phyloP scores from a whole-genome alignment of 345 rosid species.

The Ceriops zippeliana region DNA sequence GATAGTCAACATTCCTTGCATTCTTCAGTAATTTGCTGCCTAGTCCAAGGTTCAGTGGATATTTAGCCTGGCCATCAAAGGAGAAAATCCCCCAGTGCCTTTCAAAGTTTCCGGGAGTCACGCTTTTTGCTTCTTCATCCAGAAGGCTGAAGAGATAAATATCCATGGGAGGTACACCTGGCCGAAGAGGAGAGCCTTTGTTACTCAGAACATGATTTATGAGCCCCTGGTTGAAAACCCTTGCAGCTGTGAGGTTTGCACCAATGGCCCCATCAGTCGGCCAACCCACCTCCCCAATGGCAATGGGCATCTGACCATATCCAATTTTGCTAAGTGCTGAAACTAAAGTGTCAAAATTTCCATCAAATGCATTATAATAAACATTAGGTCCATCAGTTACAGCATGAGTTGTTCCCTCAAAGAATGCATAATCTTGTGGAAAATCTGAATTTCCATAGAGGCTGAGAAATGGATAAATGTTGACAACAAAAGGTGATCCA shows the following conservation, averaged over 20 bases:
- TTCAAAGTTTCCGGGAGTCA: constrained; percentile 83
- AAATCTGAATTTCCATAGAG: constrained; percentile 83
- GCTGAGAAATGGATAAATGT: constrained; percentile 95
- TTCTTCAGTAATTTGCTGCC: constrained; percentile 69
- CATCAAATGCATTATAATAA: constrained; percentile 88
- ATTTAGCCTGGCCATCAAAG: constrained; percentile 95
- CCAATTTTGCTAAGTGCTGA: constrained; percentile 82
- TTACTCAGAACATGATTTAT: constrained; percentile 59
- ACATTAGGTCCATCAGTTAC: constrained; percentile 73
- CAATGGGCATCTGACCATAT: constrained; percentile 83
- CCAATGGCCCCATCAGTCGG: constrained; percentile 80
- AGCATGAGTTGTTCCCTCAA: constrained; percentile 77
- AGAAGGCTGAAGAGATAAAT: constrained; percentile 82
- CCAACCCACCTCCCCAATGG: constrained; percentile 96
- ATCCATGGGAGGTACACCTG: constrained; percentile 69
- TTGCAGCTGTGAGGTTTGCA: constrained; percentile 84
- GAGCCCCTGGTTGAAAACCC: constrained; percentile 87
- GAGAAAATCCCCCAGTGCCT: constrained; percentile 99
- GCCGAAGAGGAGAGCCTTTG: constrained; percentile 90
- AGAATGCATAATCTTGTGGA: constrained; percentile 93
- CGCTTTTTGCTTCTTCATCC: constrained; percentile 86
- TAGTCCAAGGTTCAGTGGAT: constrained; percentile 66
- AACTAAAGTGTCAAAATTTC: constrained; percentile 85
- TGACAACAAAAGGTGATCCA: constrained; percentile 85
- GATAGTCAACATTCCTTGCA: constrained; percentile 68